Percentiles rank a stretch among this genome's conserved stretches.
Conservation (phyloP, 148 eudicot genomes). For the Heliamphora exappendiculata region DNA sequence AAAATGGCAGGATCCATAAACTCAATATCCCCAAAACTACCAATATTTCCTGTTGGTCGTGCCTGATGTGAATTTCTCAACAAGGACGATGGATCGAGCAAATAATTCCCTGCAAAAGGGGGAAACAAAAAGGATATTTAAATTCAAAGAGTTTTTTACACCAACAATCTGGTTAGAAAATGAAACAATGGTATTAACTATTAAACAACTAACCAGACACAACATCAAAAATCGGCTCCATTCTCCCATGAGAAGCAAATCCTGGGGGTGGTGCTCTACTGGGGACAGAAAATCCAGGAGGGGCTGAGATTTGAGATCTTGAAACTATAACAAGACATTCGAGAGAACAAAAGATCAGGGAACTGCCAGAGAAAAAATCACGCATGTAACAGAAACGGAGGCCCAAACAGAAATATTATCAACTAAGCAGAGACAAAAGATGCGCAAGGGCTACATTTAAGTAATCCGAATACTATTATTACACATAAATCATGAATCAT, state of each 20-base stretch:
- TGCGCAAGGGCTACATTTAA: background rate
- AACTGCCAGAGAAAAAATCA: background rate
- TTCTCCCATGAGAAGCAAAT: constrained; percentile 59
- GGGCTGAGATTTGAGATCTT: constrained; percentile 74
- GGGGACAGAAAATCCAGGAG: constrained; percentile 80
- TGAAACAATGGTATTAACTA: background rate
- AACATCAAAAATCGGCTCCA: constrained; percentile 37
- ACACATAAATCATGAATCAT: background rate
- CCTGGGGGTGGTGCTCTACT: constrained; percentile 88
- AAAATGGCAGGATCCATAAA: constrained; percentile 93
- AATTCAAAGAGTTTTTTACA: background rate
- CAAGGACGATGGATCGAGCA: constrained; percentile 41
- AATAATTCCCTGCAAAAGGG: constrained; percentile 52
- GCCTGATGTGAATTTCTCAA: constrained; percentile 56
- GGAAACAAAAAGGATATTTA: background rate
- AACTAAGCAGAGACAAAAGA: background rate
- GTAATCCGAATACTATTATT: background rate
- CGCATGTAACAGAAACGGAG: background rate
- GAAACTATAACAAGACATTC: constrained; percentile 34
- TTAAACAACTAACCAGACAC: constrained; percentile 52
- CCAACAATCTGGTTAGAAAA: no score
- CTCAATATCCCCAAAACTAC: constrained; percentile 56
- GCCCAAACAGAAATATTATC: background rate
- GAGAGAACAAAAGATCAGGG: constrained; percentile 1
- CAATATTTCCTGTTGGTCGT: constrained; percentile 34